These are phyloP conservation scores for Abrus pulchellus DNA, from an alignment of 306 rosid species.

Conservation along the genomic window DNA sequence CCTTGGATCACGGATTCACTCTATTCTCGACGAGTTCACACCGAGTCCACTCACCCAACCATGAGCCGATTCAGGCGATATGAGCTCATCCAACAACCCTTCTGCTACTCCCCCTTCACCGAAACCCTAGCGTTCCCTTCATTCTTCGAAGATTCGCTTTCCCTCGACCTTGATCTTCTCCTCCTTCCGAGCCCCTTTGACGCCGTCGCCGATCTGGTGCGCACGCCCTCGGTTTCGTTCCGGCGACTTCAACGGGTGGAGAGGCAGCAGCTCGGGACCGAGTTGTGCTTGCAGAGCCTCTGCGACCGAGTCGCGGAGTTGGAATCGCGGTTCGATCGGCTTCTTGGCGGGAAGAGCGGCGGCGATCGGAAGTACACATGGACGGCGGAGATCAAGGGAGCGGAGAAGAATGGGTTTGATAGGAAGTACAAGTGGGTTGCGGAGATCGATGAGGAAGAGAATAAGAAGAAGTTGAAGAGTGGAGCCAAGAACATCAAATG, in stretches of 20 bases:
- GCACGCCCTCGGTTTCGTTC: conserved; percentile 51
- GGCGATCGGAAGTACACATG: conserved; percentile 82
- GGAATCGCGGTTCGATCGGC: conserved; percentile 79
- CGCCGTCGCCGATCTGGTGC: conserved; percentile 64
- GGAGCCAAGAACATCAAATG: conserved; percentile 67
- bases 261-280: conserved; percentile 56
- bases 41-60: conserved; percentile 47
- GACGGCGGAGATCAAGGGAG: conserved; percentile 82
- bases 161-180: conserved; percentile 51
- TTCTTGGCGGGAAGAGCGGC: conserved; percentile 46
- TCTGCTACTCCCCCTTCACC: conserved; percentile 36
- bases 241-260: conserved; percentile 62
- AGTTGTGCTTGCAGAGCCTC: conserved; percentile 58
- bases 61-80: conserved; percentile 75
- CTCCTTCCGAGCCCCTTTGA: conserved; percentile 51
- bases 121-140: conserved; percentile 66
- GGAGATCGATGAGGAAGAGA: conserved; percentile 69
- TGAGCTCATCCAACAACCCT: conserved; percentile 66
- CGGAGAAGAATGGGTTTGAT: conserved; percentile 64
- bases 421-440: conserved; percentile 81
- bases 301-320: conserved; percentile 71
- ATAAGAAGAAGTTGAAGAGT: conserved; percentile 52
- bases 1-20: neutral
- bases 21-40: conserved; percentile 2
- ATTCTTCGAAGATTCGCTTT: conserved; percentile 56